phyloP scores from a whole-genome alignment of 2,329 filamentous ascomycete genomes.

The Daldinia sp. region DNA sequence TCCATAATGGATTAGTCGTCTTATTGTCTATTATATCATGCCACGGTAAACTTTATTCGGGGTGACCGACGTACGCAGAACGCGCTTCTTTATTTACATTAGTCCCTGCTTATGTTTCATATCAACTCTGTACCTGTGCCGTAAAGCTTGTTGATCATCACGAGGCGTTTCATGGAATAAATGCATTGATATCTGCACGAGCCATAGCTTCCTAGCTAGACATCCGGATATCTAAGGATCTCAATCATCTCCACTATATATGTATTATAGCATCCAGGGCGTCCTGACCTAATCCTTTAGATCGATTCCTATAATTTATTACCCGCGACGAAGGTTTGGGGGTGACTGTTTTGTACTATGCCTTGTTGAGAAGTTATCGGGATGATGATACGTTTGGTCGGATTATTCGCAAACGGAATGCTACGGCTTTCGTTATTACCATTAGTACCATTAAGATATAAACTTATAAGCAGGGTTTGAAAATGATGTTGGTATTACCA shows the following conservation, averaged over 20 bases:
- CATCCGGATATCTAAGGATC: neutral
- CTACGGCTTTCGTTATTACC: slow-evolving; percentile 7
- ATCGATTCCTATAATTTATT: neutral
- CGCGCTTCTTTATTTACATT: slow-evolving; percentile 17
- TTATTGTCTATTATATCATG: neutral
- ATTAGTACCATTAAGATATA: neutral
- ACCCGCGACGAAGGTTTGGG: slow-evolving; percentile 3
- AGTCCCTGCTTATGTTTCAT: slow-evolving; percentile 31
- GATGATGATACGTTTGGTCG: slow-evolving; percentile 18
- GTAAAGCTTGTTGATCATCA: slow-evolving; percentile 28
- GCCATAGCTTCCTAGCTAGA: slow-evolving; percentile 10
- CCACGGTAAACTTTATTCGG: neutral
- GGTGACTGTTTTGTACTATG: neutral
- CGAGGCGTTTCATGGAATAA: slow-evolving; percentile 33
- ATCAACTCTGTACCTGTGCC: slow-evolving; percentile 19
- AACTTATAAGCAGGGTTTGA: slow-evolving; percentile 29
- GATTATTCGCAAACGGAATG: neutral
- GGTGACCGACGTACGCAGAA: slow-evolving; percentile 8
- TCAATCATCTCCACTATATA: neutral
- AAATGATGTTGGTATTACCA: slow-evolving; percentile 24
- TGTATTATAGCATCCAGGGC: neutral
- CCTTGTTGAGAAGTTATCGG: slow-evolving; percentile 11
- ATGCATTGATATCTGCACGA: slow-evolving; percentile 19
- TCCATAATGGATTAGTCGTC: neutral
- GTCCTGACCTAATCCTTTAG: no score